A percentile compares a stretch with the other conserved stretches of the same genome.
phyloP scores from a whole-genome alignment of 495 filamentous ascomycete species.

The Hypoxylon lenormandii region DNA sequence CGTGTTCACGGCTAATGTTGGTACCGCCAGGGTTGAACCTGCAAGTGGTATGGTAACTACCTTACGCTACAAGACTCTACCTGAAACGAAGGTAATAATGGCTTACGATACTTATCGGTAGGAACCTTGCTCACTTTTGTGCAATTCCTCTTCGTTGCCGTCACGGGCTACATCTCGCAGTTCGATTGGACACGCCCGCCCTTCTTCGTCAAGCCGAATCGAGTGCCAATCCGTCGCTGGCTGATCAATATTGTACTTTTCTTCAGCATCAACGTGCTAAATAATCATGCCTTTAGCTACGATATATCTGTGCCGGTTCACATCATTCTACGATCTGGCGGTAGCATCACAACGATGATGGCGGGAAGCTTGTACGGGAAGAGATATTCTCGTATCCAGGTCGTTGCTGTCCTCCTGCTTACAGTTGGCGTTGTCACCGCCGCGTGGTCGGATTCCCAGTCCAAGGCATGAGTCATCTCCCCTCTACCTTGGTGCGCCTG shows the following conservation, averaged over 20 bases:
- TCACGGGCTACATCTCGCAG: constrained; percentile 80
- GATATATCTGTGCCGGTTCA: constrained; percentile 96
- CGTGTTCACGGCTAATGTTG: constrained; percentile 41
- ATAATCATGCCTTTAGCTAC: constrained; percentile 98
- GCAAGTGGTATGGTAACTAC: constrained; percentile 64
- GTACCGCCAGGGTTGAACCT: constrained; percentile 65
- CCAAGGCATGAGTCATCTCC: constrained; percentile 70
- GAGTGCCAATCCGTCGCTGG: constrained; percentile 88
- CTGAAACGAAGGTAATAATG: constrained; percentile 25
- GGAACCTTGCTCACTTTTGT: constrained; percentile 92
- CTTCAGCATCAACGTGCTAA: constrained; percentile 89
- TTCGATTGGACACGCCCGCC: constrained; percentile 69
- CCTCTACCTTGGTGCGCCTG: neutral
- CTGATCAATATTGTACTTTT: constrained; percentile 88
- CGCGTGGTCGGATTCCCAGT: constrained; percentile 86
- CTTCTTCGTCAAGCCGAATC: constrained; percentile 77
- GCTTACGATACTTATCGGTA: constrained; percentile 49
- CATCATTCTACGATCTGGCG: constrained; percentile 94
- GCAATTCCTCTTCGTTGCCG: constrained; percentile 87
- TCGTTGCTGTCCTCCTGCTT: constrained; percentile 80
- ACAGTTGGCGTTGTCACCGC: constrained; percentile 86
- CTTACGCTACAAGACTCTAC: constrained; percentile 2
- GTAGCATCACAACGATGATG: constrained; percentile 91
- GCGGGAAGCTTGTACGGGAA: constrained; percentile 87
- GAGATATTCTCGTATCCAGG: constrained; percentile 81